Evolutionary conservation across 2,329 filamentous ascomycete species (phyloP).

Genomic region (Escovopsis weberi): DNA sequence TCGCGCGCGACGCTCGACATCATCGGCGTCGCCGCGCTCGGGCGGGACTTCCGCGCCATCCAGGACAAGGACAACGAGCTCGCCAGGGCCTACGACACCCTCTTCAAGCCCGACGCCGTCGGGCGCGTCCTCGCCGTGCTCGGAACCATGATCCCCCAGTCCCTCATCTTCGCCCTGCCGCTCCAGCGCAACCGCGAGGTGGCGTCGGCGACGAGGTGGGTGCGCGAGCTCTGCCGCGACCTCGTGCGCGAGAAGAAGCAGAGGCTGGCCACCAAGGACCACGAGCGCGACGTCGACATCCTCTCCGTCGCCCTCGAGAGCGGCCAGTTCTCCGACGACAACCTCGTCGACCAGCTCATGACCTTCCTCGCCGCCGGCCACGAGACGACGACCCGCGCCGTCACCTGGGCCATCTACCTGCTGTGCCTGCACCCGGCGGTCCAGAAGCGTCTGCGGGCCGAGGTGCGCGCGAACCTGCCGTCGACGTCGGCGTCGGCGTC

Average conservation of each 20-base stretch:
- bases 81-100: constrained; percentile 36
- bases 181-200: constrained; percentile 56
- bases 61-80: constrained; percentile 45
- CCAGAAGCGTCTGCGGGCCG: constrained; percentile 51
- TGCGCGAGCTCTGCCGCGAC: constrained; percentile 51
- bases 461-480: constrained; percentile 49
- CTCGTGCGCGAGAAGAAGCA: constrained; percentile 58
- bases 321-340: constrained; percentile 61
- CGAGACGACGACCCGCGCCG: constrained; percentile 61
- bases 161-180: constrained; percentile 49
- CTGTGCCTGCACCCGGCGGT: constrained; percentile 51
- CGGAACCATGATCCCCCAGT: constrained; percentile 45
- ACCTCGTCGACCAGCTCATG: constrained; percentile 81
- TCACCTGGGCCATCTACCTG: constrained; percentile 63
- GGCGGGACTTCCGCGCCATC: constrained; percentile 55
- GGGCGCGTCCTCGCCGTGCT: constrained; percentile 44
- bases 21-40: constrained; percentile 58
- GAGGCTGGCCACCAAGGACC: constrained; percentile 30
- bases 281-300: constrained; percentile 49
- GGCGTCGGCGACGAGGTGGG: constrained; percentile 35
- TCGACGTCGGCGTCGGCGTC: constrained; percentile 22
- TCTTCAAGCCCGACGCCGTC: constrained; percentile 39
- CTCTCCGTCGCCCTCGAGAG: constrained; percentile 66
- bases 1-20: constrained; percentile 60
- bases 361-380: constrained; percentile 75